Evolutionary conservation across 78 protist genomes (phyloP).

Genomic region (Dictyostelium intermedium): DNA sequence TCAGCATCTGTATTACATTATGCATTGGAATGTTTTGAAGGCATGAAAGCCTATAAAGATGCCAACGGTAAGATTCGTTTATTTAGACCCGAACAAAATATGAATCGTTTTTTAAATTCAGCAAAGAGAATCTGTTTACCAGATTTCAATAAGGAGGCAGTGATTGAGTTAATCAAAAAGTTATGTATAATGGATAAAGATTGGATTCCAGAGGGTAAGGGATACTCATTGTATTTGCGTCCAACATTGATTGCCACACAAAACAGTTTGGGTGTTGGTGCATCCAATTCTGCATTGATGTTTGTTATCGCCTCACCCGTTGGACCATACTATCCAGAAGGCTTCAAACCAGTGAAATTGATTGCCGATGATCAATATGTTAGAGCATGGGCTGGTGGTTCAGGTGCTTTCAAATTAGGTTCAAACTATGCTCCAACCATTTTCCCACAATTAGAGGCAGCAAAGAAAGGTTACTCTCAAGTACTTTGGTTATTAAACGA

Average conservation of each 20-base stretch:
- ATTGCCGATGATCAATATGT: conserved; percentile 86
- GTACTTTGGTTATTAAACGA: conserved; percentile 97
- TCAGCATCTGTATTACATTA: conserved; percentile 94
- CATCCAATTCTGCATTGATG: conserved; percentile 59
- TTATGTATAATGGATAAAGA: conserved; percentile 90
- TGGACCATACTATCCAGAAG: conserved; percentile 98
- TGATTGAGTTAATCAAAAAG: conserved; percentile 90
- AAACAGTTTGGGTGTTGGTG: conserved; percentile 78
- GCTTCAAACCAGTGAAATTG: conserved; percentile 96
- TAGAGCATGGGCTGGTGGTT: conserved; percentile 90
- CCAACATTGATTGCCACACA: conserved; percentile 96
- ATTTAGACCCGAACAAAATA: conserved; percentile 97
- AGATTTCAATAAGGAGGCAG: conserved; percentile 78
- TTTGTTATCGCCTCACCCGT: conserved; percentile 95
- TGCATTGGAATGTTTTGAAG: conserved; percentile 97
- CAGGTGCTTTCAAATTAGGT: conserved; percentile 41
- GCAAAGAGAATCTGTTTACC: conserved; percentile 93
- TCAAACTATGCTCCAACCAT: conserved; percentile 98
- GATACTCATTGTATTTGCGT: conserved; percentile 97
- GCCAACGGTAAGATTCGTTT: conserved; percentile 75
- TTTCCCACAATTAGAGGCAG: conserved; percentile 92
- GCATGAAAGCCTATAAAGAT: conserved; percentile 97
- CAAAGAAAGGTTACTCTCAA: conserved; percentile 94
- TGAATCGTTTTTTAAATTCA: conserved; percentile 89
- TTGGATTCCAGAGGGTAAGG: conserved; percentile 95